Evolutionary conservation across 345 rosid genomes (phyloP).

Genomic region (Citrus maxima): DNA sequence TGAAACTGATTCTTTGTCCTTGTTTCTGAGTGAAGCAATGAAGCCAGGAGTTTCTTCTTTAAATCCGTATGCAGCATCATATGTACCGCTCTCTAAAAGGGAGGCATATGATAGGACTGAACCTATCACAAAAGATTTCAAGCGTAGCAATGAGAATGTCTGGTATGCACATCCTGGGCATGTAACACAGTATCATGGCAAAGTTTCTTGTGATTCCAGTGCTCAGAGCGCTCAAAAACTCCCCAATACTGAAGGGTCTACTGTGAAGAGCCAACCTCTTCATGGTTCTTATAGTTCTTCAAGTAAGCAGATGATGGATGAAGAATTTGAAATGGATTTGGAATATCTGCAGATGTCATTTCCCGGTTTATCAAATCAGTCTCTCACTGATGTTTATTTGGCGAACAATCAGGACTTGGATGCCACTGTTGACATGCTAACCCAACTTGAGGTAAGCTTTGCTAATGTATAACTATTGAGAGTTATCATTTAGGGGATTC

Average conservation of each 20-base stretch:
- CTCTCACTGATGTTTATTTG: constrained; percentile 66
- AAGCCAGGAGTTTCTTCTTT: constrained; percentile 57
- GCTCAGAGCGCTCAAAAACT: constrained; percentile 22
- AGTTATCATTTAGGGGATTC: background rate
- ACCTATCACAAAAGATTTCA: constrained; percentile 15
- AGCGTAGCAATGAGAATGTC: constrained; percentile 23
- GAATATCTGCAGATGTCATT: constrained; percentile 62
- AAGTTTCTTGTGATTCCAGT: constrained; percentile 25
- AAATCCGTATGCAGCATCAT: constrained; percentile 79
- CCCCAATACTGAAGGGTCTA: constrained; percentile 20
- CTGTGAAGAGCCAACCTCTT: constrained; percentile 28
- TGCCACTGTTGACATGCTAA: constrained; percentile 78
- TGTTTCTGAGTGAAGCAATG: constrained; percentile 36
- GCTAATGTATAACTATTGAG: background rate
- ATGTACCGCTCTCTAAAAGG: constrained; percentile 70
- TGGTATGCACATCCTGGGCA: constrained; percentile 30
- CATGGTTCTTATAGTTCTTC: constrained; percentile 30
- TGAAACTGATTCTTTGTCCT: background rate
- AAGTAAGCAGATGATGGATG: constrained; percentile 50
- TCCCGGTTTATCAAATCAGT: constrained; percentile 67
- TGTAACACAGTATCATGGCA: constrained; percentile 26
- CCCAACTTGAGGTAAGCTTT: constrained; percentile 70
- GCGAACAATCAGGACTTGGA: constrained; percentile 76
- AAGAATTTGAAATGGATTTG: constrained; percentile 66
- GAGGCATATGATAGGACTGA: constrained; percentile 24